Conservation (phyloP, 2,329 filamentous ascomycete species). For the Monilinia aucupariae region DNA sequence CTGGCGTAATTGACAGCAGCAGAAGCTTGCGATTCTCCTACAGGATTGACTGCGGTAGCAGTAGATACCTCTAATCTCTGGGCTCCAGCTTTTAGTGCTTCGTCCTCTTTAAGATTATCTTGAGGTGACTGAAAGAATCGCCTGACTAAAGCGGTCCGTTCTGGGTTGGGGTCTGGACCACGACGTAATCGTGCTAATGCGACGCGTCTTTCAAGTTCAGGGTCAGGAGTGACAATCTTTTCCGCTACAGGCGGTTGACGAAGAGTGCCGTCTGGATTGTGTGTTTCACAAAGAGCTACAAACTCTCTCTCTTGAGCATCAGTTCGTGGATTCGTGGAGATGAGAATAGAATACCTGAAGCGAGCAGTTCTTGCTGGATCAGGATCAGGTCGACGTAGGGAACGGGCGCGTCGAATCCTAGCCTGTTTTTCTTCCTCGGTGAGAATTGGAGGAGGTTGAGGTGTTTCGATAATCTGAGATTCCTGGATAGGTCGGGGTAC, state of each 20-base stretch:
- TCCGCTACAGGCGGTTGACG: not conserved
- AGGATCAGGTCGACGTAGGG: not conserved
- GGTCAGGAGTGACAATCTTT: not conserved
- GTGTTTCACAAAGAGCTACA: not conserved
- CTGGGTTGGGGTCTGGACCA: not conserved
- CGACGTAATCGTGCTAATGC: not conserved
- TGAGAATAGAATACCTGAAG: not conserved
- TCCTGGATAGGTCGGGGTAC: not conserved
- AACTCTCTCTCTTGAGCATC: not conserved
- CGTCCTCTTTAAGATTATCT: not conserved
- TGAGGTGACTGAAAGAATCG: not conserved
- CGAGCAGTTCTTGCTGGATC: not conserved
- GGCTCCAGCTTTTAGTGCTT: not conserved
- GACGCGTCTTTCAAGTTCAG: not conserved
- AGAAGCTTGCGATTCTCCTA: not conserved
- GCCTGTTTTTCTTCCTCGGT: not conserved
- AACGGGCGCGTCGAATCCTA: not conserved
- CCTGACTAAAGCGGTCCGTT: not conserved
- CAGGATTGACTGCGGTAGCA: not conserved
- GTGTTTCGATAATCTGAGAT: not conserved
- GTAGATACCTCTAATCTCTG: not conserved
- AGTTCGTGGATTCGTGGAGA: not conserved
- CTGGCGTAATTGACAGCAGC: too few species aligned
- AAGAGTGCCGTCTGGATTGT: not conserved
- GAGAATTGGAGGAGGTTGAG: not conserved